A percentile compares a stretch with the other conserved stretches of the same genome.
Evolutionary conservation across 176 grass and related monocot genomes (phyloP).

Genomic region (Avena sativa): DNA sequence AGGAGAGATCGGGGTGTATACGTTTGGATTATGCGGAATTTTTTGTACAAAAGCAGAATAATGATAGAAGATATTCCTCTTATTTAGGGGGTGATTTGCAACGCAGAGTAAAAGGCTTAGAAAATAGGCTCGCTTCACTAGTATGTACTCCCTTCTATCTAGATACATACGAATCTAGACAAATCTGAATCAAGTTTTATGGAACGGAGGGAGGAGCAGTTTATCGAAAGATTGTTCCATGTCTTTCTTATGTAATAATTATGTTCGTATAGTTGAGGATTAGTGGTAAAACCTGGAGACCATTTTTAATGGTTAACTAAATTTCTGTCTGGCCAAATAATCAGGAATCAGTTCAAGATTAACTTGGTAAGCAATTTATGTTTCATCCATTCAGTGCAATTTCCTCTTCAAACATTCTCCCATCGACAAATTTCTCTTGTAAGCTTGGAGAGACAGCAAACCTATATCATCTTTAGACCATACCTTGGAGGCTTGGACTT

Average conservation of each 20-base stretch:
- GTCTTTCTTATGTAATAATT: slow-evolving; percentile 44
- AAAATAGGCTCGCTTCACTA: slow-evolving; percentile 33
- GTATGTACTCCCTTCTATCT: no score
- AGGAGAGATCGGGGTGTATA: slow-evolving; percentile 36
- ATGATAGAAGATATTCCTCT: slow-evolving; percentile 39
- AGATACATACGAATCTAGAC: no score
- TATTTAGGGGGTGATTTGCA: slow-evolving; percentile 35
- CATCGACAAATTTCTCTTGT: background rate
- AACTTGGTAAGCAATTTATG: background rate
- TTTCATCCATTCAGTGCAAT: background rate
- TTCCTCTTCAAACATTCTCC: no score
- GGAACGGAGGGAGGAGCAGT: background rate
- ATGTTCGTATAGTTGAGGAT: background rate
- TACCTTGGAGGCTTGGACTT: background rate
- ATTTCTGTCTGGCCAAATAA: background rate
- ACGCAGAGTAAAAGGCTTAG: slow-evolving; percentile 32
- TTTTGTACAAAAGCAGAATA: slow-evolving; percentile 62
- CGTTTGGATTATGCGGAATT: slow-evolving; percentile 29
- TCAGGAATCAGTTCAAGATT: background rate
- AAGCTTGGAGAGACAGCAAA: background rate
- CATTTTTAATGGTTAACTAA: background rate
- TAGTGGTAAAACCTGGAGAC: slow-evolving; percentile 24
- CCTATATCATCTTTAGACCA: background rate
- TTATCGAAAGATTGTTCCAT: slow-evolving; percentile 17
- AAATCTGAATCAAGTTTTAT: no score